Conservation (phyloP, 2,329 filamentous ascomycete genomes). For the Lomentospora prolificans region DNA sequence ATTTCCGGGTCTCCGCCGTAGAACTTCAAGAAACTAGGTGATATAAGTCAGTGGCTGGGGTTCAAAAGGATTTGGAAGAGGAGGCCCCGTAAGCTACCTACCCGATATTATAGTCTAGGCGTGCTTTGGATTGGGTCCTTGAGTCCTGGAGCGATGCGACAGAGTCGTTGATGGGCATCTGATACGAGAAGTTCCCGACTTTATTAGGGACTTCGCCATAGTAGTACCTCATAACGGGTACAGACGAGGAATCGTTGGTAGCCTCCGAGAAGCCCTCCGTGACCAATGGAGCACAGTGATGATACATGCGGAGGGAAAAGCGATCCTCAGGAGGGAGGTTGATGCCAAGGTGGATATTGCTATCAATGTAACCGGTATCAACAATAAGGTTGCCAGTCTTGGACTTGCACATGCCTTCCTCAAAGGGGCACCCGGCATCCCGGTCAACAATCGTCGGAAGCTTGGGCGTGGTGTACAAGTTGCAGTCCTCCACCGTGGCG, state of each 20-base stretch:
- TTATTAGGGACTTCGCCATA: background rate
- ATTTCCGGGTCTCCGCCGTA: background rate
- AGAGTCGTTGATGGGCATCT: background rate
- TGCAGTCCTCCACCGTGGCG: slow-evolving; percentile 7
- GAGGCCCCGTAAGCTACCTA: too few relatives aligned
- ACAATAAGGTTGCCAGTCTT: slow-evolving; percentile 8
- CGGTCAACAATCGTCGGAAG: slow-evolving; percentile 8
- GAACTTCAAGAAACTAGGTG: background rate
- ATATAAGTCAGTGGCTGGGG: too few relatives aligned
- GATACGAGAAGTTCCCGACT: background rate
- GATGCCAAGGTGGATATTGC: slow-evolving; percentile 14
- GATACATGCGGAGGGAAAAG: slow-evolving; percentile 4
- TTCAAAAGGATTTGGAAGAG: too few relatives aligned
- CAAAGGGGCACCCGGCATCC: slow-evolving; percentile 14
- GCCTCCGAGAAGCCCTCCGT: background rate
- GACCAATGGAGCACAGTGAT: background rate
- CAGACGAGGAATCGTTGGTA: background rate
- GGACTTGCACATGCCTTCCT: slow-evolving; percentile 9
- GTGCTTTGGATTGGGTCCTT: background rate
- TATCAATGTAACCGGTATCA: slow-evolving; percentile 13
- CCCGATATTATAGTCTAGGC: background rate
- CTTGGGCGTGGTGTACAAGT: background rate
- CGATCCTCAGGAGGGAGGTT: slow-evolving; percentile 13
- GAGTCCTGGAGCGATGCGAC: background rate
- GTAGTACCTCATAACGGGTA: background rate